These are phyloP conservation scores for Eudorina sp. DNA, from an alignment of 139 green algal genomes.

Conservation along the genomic window DNA sequence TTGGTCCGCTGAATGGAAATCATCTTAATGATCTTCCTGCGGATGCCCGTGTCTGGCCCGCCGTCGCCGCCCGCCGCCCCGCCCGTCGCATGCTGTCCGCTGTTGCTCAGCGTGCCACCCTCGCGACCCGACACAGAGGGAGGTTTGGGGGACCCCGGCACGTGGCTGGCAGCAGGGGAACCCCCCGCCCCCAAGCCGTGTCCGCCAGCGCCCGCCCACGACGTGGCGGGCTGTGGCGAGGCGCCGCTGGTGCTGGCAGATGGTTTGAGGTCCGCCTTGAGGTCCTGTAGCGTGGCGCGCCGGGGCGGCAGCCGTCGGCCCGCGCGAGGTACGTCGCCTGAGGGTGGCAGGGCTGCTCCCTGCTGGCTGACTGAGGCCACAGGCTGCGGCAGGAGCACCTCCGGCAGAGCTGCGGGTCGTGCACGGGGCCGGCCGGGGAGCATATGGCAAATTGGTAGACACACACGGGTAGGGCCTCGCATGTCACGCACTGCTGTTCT, in stretches of 20 bases:
- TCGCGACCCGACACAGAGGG: neutral
- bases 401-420: neutral
- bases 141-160: neutral
- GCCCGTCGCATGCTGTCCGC: neutral
- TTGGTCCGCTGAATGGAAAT: slow-evolving; percentile 22
- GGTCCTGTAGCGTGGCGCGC: slow-evolving; percentile 20
- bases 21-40: slow-evolving; percentile 39
- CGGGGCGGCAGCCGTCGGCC: neutral
- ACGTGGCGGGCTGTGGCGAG: neutral
- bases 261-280: neutral
- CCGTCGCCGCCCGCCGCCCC: neutral
- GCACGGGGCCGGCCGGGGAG: no score
- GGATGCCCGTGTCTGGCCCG: slow-evolving; percentile 11
- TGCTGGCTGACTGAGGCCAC: slow-evolving; percentile 26
- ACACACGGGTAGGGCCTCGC: no score
- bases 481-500: no score
- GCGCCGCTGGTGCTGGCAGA: neutral
- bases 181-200: neutral
- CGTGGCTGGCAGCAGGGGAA: neutral
- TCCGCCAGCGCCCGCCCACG: neutral
- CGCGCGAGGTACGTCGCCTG: neutral
- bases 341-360: neutral
- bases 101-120: neutral
- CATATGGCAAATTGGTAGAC: no score
- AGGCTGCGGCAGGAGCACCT: neutral